phyloP scores from a whole-genome alignment of 2,329 filamentous ascomycete genomes.

The Venturiaceae sp. region DNA sequence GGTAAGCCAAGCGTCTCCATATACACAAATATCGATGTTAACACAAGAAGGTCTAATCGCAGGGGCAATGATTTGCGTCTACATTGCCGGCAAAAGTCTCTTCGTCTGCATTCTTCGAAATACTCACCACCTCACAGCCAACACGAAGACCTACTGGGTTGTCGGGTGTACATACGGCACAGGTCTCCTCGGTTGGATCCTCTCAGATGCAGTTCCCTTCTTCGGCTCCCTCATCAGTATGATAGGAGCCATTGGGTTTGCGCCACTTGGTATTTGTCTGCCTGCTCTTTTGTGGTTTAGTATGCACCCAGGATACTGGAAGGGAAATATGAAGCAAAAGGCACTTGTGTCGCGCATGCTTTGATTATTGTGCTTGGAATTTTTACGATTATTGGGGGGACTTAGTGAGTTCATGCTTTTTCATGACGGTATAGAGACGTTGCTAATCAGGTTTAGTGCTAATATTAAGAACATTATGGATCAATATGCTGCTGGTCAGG shows the following conservation, averaged over 20 bases:
- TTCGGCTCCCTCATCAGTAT: not conserved
- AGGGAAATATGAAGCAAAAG: not conserved
- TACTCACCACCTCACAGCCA: not conserved
- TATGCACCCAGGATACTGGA: not conserved
- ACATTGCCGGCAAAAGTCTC: constrained; percentile 3
- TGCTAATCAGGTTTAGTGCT: not conserved
- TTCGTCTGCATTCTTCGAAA: constrained; percentile 5
- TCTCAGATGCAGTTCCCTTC: not conserved
- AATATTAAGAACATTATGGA: not conserved
- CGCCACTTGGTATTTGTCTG: not conserved
- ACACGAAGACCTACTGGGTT: not conserved
- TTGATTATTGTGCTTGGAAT: not conserved
- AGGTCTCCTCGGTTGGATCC: not conserved
- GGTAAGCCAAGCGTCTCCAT: not conserved
- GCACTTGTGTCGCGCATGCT: not conserved
- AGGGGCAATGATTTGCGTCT: not conserved
- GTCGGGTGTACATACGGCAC: constrained; percentile 1
- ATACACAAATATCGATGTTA: not conserved
- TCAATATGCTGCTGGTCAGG: not conserved
- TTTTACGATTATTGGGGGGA: not conserved
- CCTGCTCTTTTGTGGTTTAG: not conserved
- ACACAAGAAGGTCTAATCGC: not conserved
- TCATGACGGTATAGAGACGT: too few relatives aligned
- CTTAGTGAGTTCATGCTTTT: not conserved
- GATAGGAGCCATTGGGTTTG: not conserved